Evolutionary conservation across 164 flowering plant genomes (phyloP), one percentile per base, ranked within the genome.

Genomic region (Sedum album): DNA sequence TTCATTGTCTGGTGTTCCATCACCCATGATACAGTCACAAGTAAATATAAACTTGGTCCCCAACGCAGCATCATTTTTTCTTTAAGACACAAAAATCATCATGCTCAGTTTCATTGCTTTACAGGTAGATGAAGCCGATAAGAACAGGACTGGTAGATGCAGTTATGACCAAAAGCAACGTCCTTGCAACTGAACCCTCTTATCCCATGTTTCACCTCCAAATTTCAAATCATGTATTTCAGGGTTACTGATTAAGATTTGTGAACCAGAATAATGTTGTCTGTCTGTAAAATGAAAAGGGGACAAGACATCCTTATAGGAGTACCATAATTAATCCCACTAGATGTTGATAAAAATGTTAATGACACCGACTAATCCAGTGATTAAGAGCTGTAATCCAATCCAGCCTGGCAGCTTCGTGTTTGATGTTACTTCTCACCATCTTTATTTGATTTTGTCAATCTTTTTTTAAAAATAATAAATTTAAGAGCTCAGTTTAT

Each of bases 371-470:
- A 55, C 60, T 55, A 55, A 55, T 55, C 60, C 8, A 15, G 5
- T 28, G 28, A 26, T 57, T 26, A 26, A 57, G 33, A 57, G 33
- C 62, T 57, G 62, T 57, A 57, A 57, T 57, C 62, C 62, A 26
- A 28, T 10, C 60, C 2, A 7, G 28, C 62, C 30, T 25, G 15
- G 31, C 61, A 55, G 15, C n/a, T n/a, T n/a, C n/a, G n/a, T n/a
- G n/a, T n/a, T n/a, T n/a, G n/a, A n/a, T n/a, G n/a, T n/a, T n/a
- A n/a, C n/a, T n/a, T n/a, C n/a, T n/a, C n/a, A n/a, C n/a, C n/a
- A n/a, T n/a, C n/a, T n/a, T n/a, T n/a, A n/a, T n/a, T n/a, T n/a
- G n/a, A n/a, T n/a, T n/a, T n/a, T n/a, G n/a, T n/a, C n/a, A n/a
- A n/a, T n/a, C n/a, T n/a, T n/a, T n/a, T n/a, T n/a, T n/a, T n/a